phyloP scores from a whole-genome alignment of 805 yeast genomes.

The Torulaspora delbrueckii region DNA sequence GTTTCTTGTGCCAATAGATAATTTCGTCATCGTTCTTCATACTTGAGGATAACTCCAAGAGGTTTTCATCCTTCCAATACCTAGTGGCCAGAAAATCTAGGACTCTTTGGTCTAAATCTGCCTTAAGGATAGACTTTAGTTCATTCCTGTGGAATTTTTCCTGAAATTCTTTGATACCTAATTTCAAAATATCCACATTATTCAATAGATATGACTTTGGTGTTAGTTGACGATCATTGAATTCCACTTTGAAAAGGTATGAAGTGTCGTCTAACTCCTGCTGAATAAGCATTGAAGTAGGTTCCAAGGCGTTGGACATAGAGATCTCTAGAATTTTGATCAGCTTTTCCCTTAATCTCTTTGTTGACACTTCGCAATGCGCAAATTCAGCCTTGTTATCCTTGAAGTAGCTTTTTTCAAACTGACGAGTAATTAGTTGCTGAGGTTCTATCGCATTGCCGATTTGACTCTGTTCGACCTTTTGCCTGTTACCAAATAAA shows the following conservation, averaged over 20 bases:
- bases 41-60: constrained; percentile 46
- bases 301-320: constrained; percentile 83
- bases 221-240: constrained; percentile 88
- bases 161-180: constrained; percentile 81
- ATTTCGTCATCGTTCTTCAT: constrained; percentile 49
- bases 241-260: constrained; percentile 91
- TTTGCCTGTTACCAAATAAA: constrained; percentile 17
- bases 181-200: constrained; percentile 80
- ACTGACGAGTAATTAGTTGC: constrained; percentile 49
- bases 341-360: constrained; percentile 67
- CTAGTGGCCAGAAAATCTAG: constrained; percentile 81
- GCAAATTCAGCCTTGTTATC: constrained; percentile 53
- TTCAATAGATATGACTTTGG: constrained; percentile 93
- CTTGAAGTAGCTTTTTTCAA: constrained; percentile 60
- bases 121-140: constrained; percentile 68
- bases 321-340: constrained; percentile 84
- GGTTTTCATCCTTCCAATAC: constrained; percentile 75
- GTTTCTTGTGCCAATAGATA: constrained; percentile 78
- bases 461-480: constrained; percentile 7
- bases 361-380: constrained; percentile 72
- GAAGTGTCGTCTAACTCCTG: constrained; percentile 91
- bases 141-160: constrained; percentile 79
- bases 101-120: constrained; percentile 84
- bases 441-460: constrained; percentile 9
- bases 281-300: constrained; percentile 79